Evolutionary conservation across 805 yeast species (phyloP), one percentile per base, ranked within the genome.

Genomic region (Pichia gijzeniarum): DNA sequence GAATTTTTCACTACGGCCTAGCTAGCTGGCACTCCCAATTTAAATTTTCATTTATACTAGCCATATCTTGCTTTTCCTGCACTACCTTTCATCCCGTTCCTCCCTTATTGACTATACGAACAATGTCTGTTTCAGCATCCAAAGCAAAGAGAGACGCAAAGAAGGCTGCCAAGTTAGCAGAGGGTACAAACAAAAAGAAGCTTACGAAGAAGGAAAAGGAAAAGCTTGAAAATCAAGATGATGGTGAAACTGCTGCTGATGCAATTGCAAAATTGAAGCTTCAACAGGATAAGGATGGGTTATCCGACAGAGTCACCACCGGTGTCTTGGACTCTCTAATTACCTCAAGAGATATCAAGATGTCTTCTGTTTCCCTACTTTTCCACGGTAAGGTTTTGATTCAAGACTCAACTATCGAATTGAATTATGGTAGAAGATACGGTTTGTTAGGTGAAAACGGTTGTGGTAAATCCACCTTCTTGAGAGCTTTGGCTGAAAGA

Each of bases 111-210:
- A 6, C 25, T 7, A 3, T 20, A 9, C 28, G n/a, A 13, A 18
- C 40, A 43, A 65, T 64, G 69, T 74, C 79, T 48, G 77, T 81
- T 55, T 91, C 98, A 47, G 81, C 96, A 54, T 89, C 97, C 18
- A 91, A 91, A 69, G 98, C 98, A 53, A 93, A 91, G 74, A 87
- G 99, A 82, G 97, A 91, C 55, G 96, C 95, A 54, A 91, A 90
- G 73, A 88, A 89, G 69, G 87, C 85, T 57, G 95, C 90, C 71
- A 88, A 90, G 70, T 85, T 83, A 57, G 95, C 87, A 49, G 86
- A 85, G 57, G 90, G 89, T 61, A 72, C 78, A 61, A 69, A 75
- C 52, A 72, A 79, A 60, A 72, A 78, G 70, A 83, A 78, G 71
- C 77, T 82, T 66, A 76, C 77, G 55, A 76, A 73, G 69, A 79